Percentiles rank a stretch among this genome's conserved stretches.
phyloP scores from a whole-genome alignment of 108 stramenopile genomes.

The Skeletonema tropicum region DNA sequence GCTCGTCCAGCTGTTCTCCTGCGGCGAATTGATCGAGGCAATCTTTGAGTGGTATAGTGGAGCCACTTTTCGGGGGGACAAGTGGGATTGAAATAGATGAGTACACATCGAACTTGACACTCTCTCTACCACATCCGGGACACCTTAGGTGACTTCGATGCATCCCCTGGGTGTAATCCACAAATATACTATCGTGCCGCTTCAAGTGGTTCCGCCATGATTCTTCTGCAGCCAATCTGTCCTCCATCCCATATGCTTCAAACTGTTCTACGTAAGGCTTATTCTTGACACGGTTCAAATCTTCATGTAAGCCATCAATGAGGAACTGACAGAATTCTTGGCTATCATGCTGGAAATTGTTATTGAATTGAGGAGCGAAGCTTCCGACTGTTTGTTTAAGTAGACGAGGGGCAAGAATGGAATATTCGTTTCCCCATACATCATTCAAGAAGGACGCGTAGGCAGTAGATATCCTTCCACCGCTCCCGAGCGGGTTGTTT shows the following conservation, averaged over 20 bases:
- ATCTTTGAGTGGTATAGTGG: conserved; percentile 56
- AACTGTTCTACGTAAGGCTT: conserved; percentile 93
- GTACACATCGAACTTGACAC: conserved; percentile 92
- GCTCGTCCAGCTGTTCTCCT: conserved; percentile 84
- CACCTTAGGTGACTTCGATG: conserved; percentile 89
- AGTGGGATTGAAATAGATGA: conserved; percentile 85
- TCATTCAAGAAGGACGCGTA: conserved; percentile 83
- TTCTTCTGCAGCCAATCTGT: conserved; percentile 77
- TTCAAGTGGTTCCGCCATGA: conserved; percentile 85
- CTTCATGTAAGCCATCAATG: conserved; percentile 92
- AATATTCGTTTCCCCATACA: conserved; percentile 83
- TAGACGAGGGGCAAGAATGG: conserved; percentile 73
- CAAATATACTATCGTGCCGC: conserved; percentile 88
- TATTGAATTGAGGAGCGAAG: conserved; percentile 89
- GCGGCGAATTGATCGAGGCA: conserved; percentile 83
- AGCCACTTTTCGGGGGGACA: conserved; percentile 51
- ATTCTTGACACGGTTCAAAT: conserved; percentile 60
- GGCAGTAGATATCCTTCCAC: conserved; percentile 82
- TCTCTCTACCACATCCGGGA: conserved; percentile 80
- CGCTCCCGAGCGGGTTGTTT: conserved; percentile 87
- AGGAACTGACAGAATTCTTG: conserved; percentile 91
- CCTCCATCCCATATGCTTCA: conserved; percentile 88
- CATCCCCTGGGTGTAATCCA: conserved; percentile 89
- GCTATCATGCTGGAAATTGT: conserved; percentile 90
- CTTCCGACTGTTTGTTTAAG: conserved; percentile 84